Evolutionary conservation across 176 grass and related monocot genomes (phyloP).

Genomic region (Alopecurus myosuroides): DNA sequence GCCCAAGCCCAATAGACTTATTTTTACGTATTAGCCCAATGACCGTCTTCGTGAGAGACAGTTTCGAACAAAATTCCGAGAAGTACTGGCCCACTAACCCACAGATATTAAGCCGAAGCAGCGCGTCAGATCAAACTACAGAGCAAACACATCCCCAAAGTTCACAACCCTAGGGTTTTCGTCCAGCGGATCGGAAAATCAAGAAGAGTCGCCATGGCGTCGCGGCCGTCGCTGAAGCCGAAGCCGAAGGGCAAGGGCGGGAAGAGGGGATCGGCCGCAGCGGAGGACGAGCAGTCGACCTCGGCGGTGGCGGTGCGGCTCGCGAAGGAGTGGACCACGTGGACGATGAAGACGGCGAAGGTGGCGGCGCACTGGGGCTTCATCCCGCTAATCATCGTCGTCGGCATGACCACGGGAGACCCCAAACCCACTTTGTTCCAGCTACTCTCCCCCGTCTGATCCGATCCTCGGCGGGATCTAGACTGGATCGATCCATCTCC

Average conservation of each 20-base stretch:
- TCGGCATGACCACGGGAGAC: slow-evolving; percentile 73
- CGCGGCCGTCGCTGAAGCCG: slow-evolving; percentile 41
- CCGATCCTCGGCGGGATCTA: not conserved
- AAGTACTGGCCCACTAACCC: not conserved
- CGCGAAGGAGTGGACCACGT: slow-evolving; percentile 75
- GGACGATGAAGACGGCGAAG: slow-evolving; percentile 83
- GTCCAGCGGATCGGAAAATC: not conserved
- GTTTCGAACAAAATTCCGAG: not conserved
- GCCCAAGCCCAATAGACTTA: too few relatives aligned
- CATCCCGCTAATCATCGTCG: slow-evolving; percentile 80
- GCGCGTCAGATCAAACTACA: slow-evolving; percentile 6
- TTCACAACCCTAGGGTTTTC: slow-evolving; percentile 40
- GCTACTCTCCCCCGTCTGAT: slow-evolving; percentile 73
- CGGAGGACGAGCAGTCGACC: slow-evolving; percentile 28
- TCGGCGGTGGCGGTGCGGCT: slow-evolving; percentile 21
- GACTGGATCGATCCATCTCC: slow-evolving; percentile 10
- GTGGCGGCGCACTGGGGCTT: slow-evolving; percentile 83
- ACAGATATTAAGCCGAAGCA: slow-evolving; percentile 3
- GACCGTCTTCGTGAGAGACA: not conserved
- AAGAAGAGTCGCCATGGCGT: slow-evolving; percentile 29
- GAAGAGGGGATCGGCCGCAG: slow-evolving; percentile 20
- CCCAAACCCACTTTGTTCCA: slow-evolving; percentile 64
- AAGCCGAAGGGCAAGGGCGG: slow-evolving; percentile 40
- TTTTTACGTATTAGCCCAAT: not conserved
- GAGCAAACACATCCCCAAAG: not conserved